Evolutionary conservation across 192 early-diverging fungal genomes (phyloP).

Genomic region (Borealophlyctis nickersoniae): DNA sequence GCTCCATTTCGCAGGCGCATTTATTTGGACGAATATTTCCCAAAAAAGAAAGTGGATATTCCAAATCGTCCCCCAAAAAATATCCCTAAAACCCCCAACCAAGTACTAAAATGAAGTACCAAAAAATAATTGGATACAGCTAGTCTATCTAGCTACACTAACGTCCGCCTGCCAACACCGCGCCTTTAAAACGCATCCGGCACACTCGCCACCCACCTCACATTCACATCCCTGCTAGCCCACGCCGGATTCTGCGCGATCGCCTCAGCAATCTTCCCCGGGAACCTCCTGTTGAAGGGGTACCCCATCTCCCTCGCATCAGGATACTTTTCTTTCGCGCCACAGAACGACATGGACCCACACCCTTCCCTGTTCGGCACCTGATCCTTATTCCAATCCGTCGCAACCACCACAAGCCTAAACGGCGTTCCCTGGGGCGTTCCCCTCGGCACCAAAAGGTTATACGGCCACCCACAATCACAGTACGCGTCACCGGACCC

Average conservation of each 20-base stretch:
- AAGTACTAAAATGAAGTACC: no score
- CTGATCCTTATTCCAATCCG: conserved; percentile 8
- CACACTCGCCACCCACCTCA: not conserved
- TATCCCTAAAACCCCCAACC: no score
- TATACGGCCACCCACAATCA: conserved; percentile 24
- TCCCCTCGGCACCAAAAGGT: conserved; percentile 13
- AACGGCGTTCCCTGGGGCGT: conserved; percentile 2
- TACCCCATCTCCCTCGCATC: conserved; percentile 10
- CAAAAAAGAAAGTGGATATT: no score
- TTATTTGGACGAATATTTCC: no score
- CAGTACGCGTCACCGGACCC: conserved; percentile 11
- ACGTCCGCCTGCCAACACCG: no score
- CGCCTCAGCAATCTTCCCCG: not conserved
- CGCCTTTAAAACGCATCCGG: no score
- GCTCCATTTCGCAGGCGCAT: no score
- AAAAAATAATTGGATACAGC: no score
- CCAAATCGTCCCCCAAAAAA: no score
- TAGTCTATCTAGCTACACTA: no score
- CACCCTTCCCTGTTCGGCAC: conserved; percentile 13
- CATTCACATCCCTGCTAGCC: not conserved
- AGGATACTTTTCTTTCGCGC: conserved; percentile 23
- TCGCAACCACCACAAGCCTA: conserved; percentile 12
- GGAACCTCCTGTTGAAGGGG: conserved; percentile 23
- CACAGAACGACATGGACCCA: conserved; percentile 17
- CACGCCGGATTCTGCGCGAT: not conserved